These are phyloP conservation scores for Diplosphaera chodatii DNA, from an alignment of 139 green algal genomes.

Conservation along the genomic window DNA sequence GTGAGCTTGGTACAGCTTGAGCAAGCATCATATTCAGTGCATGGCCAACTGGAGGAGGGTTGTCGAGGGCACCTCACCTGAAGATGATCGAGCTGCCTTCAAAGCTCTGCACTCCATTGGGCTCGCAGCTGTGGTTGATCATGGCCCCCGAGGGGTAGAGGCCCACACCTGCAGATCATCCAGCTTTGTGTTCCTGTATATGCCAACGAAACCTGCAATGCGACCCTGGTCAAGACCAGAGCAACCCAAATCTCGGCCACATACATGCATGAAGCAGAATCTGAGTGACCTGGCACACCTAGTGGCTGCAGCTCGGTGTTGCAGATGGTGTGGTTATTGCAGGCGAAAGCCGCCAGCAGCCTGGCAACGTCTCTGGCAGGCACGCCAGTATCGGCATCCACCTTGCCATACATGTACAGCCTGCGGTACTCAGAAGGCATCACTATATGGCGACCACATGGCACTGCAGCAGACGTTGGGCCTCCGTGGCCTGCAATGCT, in stretches of 20 bases:
- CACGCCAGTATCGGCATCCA: not conserved
- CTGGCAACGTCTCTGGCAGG: constrained; percentile 33
- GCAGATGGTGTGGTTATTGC: constrained; percentile 70
- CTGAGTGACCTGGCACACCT: not conserved
- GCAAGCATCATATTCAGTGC: not conserved
- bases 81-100: constrained; percentile 42
- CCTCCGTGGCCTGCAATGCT: no score
- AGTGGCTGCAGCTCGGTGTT: constrained; percentile 59
- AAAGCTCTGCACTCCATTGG: constrained; percentile 64
- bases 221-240: no score
- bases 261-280: not conserved
- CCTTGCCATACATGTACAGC: constrained; percentile 23
- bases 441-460: no score
- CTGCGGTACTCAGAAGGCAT: constrained; percentile 1
- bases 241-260: no score
- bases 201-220: not conserved
- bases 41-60: not conserved
- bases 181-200: no score
- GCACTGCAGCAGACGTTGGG: no score
- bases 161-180: constrained; percentile 53
- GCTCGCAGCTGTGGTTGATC: constrained; percentile 66
- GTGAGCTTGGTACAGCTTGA: no score
- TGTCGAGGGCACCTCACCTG: no score
- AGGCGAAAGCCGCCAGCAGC: constrained; percentile 56
- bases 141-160: constrained; percentile 61